Conservation (phyloP, 1,139 yeast species). For the Yamadazyma mexicana region DNA sequence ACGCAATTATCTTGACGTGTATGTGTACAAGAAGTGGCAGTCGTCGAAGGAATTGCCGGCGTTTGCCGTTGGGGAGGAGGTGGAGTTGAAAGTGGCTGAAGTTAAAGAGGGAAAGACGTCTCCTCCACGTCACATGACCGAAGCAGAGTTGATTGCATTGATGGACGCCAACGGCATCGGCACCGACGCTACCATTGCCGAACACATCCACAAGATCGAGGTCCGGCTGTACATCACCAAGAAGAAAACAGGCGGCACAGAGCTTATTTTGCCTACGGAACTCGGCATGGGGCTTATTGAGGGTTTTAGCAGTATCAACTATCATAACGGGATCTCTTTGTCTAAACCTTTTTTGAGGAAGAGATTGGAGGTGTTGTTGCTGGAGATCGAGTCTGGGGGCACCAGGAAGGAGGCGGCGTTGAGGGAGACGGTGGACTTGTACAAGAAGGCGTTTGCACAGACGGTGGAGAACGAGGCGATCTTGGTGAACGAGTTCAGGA, state of each 20-base stretch:
- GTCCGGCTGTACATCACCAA: conserved; percentile 67
- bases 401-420: conserved; percentile 56
- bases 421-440: conserved; percentile 55
- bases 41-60: conserved; percentile 66
- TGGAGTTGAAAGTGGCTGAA: conserved; percentile 54
- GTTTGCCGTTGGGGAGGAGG: conserved; percentile 55
- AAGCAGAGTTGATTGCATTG: conserved; percentile 83
- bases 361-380: conserved; percentile 67
- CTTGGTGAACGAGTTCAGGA: conserved; percentile 21
- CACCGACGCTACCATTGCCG: conserved; percentile 98
- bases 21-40: conserved; percentile 79
- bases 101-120: conserved; percentile 74
- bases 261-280: conserved; percentile 70
- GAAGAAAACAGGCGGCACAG: conserved; percentile 30
- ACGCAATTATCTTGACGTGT: conserved; percentile 77
- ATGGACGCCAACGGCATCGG: conserved; percentile 99
- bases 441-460: conserved; percentile 57
- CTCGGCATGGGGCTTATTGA: conserved; percentile 87
- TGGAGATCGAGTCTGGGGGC: conserved; percentile 66
- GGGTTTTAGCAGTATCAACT: conserved; percentile 80
- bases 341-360: conserved; percentile 89
- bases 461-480: conserved; percentile 34
- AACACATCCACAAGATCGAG: conserved; percentile 83
- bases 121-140: conserved; percentile 84
- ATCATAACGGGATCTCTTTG: conserved; percentile 64